These are phyloP conservation scores for Atalantia buxifolia DNA, from an alignment of 345 rosid species.

Conservation along the genomic window DNA sequence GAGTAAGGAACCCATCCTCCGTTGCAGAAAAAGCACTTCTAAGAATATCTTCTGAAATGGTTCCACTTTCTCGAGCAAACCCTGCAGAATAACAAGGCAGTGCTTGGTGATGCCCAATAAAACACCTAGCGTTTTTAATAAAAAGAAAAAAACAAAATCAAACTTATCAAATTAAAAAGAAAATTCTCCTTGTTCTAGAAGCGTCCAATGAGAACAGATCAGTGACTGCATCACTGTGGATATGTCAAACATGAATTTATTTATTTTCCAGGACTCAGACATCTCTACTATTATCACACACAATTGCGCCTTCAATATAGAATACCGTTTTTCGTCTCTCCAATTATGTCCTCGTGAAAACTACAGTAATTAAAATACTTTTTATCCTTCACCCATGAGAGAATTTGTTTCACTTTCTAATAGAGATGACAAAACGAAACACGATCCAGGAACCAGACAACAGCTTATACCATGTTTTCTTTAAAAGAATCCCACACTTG, in stretches of 20 bases:
- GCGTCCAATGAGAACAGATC: neutral
- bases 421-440: neutral
- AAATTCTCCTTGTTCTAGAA: neutral
- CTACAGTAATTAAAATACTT: neutral
- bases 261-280: neutral
- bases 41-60: slow-evolving; percentile 66
- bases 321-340: neutral
- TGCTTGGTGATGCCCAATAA: neutral
- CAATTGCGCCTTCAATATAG: neutral
- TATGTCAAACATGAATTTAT: neutral
- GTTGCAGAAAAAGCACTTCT: slow-evolving; percentile 72
- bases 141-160: neutral
- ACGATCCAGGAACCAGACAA: slow-evolving; percentile 1
- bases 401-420: neutral
- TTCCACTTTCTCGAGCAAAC: slow-evolving; percentile 52
- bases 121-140: neutral
- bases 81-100: slow-evolving; percentile 36
- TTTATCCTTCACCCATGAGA: neutral
- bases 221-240: neutral
- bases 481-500: neutral
- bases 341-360: neutral
- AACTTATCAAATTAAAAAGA: neutral
- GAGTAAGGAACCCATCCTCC: slow-evolving; percentile 88
- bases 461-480: too few relatives aligned
- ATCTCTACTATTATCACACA: neutral